Conservation (phyloP, 257 asterid genomes). For the Salvia hispanica region DNA sequence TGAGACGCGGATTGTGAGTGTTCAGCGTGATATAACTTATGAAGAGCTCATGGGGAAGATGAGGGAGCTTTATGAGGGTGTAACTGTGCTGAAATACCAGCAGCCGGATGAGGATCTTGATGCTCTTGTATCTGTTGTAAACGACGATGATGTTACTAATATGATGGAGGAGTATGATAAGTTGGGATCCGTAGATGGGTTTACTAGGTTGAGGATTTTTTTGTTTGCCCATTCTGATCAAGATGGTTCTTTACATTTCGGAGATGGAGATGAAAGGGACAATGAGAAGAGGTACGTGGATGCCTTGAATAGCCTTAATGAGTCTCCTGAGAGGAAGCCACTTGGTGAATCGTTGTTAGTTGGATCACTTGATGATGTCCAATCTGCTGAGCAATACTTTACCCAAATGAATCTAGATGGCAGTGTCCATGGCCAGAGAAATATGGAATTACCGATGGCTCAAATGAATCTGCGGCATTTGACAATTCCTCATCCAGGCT, state of each 20-base stretch:
- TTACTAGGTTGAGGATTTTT: slow-evolving; percentile 85
- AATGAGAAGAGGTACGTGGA: slow-evolving; percentile 92
- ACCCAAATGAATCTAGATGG: slow-evolving; percentile 78
- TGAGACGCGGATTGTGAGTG: slow-evolving; percentile 85
- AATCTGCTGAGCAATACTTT: slow-evolving; percentile 66
- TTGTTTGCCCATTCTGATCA: slow-evolving; percentile 67
- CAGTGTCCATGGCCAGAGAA: slow-evolving; percentile 67
- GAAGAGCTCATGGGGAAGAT: slow-evolving; percentile 87
- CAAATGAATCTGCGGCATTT: slow-evolving; percentile 67
- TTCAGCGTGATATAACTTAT: slow-evolving; percentile 69
- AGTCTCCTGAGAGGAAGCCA: slow-evolving; percentile 73
- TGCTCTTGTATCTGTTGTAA: slow-evolving; percentile 94
- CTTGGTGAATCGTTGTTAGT: slow-evolving; percentile 48
- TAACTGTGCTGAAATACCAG: slow-evolving; percentile 74
- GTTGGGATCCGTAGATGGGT: slow-evolving; percentile 78
- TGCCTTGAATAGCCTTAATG: slow-evolving; percentile 92
- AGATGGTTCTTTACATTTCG: slow-evolving; percentile 72
- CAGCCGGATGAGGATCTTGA: slow-evolving; percentile 99
- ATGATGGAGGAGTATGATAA: slow-evolving; percentile 99
- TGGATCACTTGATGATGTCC: slow-evolving; percentile 63
- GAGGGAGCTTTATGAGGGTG: slow-evolving; percentile 91
- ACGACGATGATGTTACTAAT: slow-evolving; percentile 91
- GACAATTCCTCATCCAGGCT: slow-evolving; percentile 70
- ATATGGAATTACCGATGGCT: slow-evolving; percentile 74
- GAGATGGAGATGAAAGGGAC: slow-evolving; percentile 91